Conservation (phyloP, 2,329 filamentous ascomycete genomes). For the Exophiala viscosa region DNA sequence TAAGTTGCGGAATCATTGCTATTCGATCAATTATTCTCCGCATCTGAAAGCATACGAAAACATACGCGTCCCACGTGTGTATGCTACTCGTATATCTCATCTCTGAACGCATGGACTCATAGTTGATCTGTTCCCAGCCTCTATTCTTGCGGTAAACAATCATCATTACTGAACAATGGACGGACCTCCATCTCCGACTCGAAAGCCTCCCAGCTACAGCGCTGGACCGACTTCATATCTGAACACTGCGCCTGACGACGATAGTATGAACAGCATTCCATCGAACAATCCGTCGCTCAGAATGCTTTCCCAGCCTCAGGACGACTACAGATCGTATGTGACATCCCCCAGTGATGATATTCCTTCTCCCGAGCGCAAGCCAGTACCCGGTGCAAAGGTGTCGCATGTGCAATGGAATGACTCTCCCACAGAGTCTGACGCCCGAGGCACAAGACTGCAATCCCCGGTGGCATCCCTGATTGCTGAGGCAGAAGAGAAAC, state of each 20-base stretch:
- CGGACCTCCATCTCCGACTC: slow-evolving; percentile 25
- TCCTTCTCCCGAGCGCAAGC: slow-evolving; percentile 24
- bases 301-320: slow-evolving; percentile 40
- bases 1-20: no score
- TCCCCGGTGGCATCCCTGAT: slow-evolving; percentile 25
- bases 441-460: slow-evolving; percentile 15
- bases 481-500: slow-evolving; percentile 19
- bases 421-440: slow-evolving; percentile 8
- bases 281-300: slow-evolving; percentile 43
- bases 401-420: slow-evolving; percentile 24
- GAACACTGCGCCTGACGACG: slow-evolving; percentile 31
- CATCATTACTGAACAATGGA: slow-evolving; percentile 19
- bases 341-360: slow-evolving; percentile 15
- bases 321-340: slow-evolving; percentile 42
- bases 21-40: slow-evolving; percentile 9
- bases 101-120: slow-evolving; percentile 17
- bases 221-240: slow-evolving; percentile 44
- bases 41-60: background rate
- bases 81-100: background rate
- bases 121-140: slow-evolving; percentile 13
- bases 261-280: slow-evolving; percentile 31
- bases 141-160: slow-evolving; percentile 18
- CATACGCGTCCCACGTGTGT: background rate
- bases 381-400: slow-evolving; percentile 14
- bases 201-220: slow-evolving; percentile 35